These are phyloP conservation scores for Maudiozyma saulgeensis DNA, from an alignment of 805 yeast species.

Conservation along the genomic window DNA sequence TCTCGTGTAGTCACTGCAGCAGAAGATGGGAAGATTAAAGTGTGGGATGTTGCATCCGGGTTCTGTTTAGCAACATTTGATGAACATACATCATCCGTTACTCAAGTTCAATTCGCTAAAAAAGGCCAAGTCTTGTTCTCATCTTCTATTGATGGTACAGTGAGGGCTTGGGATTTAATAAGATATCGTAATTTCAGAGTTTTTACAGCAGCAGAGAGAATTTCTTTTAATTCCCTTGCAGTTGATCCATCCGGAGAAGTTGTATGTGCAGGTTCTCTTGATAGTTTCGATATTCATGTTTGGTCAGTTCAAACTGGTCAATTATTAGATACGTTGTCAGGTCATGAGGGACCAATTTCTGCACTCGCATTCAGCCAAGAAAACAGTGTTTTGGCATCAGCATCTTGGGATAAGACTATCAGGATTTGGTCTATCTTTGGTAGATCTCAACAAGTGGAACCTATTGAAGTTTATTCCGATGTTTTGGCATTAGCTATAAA, in stretches of 20 bases:
- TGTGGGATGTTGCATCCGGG: conserved; percentile 92
- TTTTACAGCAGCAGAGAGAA: conserved; percentile 80
- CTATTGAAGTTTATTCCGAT: conserved; percentile 76
- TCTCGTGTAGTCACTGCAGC: conserved; percentile 85
- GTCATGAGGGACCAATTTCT: conserved; percentile 94
- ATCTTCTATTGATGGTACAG: conserved; percentile 90
- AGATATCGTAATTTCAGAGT: conserved; percentile 91
- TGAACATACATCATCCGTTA: conserved; percentile 84
- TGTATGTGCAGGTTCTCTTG: conserved; percentile 88
- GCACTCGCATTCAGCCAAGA: conserved; percentile 78
- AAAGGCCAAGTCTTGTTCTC: conserved; percentile 87
- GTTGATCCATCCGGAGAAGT: conserved; percentile 97
- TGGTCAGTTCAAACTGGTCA: conserved; percentile 98
- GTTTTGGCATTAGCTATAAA: conserved; percentile 74
- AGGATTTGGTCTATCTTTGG: conserved; percentile 90
- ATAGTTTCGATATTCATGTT: conserved; percentile 80
- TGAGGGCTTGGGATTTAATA: conserved; percentile 92
- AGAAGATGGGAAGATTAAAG: conserved; percentile 93
- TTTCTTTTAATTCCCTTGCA: conserved; percentile 81
- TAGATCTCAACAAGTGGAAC: conserved; percentile 81
- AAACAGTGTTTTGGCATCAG: conserved; percentile 69
- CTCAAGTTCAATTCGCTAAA: conserved; percentile 78
- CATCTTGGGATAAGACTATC: conserved; percentile 94
- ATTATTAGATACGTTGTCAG: conserved; percentile 74
- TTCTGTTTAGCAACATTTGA: conserved; percentile 86